phyloP scores from a whole-genome alignment of 169 alveolate species.

The Plasmodium cynomolgi region DNA sequence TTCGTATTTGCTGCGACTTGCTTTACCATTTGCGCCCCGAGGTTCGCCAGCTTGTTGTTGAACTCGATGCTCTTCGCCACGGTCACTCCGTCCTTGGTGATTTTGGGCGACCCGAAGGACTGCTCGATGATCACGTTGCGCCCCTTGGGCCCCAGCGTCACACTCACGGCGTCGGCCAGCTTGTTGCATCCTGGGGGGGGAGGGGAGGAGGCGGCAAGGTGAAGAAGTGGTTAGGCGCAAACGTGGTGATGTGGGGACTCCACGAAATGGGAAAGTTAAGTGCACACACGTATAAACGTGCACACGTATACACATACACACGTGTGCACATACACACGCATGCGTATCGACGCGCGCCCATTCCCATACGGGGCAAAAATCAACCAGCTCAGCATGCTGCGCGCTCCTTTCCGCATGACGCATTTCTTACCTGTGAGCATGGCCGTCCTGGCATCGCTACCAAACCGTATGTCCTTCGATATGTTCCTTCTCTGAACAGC shows the following conservation, averaged over 20 bases:
- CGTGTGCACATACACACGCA: neutral
- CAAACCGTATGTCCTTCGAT: constrained; percentile 83
- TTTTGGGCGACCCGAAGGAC: constrained; percentile 96
- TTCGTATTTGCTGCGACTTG: constrained; percentile 98
- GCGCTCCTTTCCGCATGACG: neutral
- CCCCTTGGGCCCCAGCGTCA: constrained; percentile 99
- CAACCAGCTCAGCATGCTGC: neutral
- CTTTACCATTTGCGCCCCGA: constrained; percentile 98
- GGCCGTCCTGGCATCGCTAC: constrained; percentile 85
- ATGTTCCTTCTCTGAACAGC: constrained; percentile 69
- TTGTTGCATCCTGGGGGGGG: constrained; percentile 88
- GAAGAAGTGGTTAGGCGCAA: neutral
- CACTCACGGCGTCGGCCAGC: constrained; percentile 99
- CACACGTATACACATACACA: neutral
- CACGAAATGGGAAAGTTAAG: neutral
- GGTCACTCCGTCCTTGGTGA: constrained; percentile 99
- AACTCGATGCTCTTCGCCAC: constrained; percentile 98
- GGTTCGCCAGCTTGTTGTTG: constrained; percentile 93
- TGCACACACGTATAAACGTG: neutral
- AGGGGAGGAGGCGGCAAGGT: neutral
- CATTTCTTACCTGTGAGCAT: constrained; percentile 78
- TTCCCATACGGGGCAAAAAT: neutral
- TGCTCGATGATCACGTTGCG: constrained; percentile 98
- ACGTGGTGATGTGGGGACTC: neutral
- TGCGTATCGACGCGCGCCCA: neutral